Base-by-base conservation (phyloP, 768 basidiomycete genomes). In the Dendrothele bispora region DNA sequence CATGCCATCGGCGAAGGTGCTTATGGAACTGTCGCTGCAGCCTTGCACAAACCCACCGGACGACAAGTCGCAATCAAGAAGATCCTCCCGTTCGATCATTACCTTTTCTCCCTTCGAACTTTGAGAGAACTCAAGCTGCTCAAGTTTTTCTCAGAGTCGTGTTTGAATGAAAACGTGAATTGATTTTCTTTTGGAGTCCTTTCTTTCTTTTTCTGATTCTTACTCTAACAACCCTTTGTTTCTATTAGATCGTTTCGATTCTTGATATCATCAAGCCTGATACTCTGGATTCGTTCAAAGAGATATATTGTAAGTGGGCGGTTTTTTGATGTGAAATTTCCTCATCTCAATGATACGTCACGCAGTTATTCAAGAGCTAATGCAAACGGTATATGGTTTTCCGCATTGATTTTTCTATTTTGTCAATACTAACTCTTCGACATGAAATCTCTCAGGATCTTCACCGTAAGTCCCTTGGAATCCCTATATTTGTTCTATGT, bases 31-130 rank as follows among this genome's bases (percentile, higher is more conserved):
- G 93, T 97, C 41, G 89, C 81, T 47, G 89, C 93, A 46, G 95
- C 94, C 27, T 70, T 88, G 29, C 93, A 97, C 69, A 80, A 82
- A 56, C 87, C 89, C 5, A 82, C 84, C 7, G 82, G 85, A 26
- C 82, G 83, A 50, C 82, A 91, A 63, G 92, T 98, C 14, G 95
- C 94, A 35, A 95, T 95, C 71, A 98, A 95, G 79, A 93, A 91
- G 70, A 87, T 97, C 59, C 82, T 89, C 34, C 94, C 93, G 7
- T 95, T 97, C 66, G 94, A 95, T 60, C 94, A 95, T 63, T 86
- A 90, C 26, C 76, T 95, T 65, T 95, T 94, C 72, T 91, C 88
- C 58, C 71, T 95, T 61, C 79, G 88, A 49, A 98, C 94, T 2
- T 72, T 97, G 43, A 80, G 94, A 51, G 95, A 97, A 70, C 77